Percentiles rank a stretch among this genome's conserved stretches.
These are phyloP conservation scores for Hyaloperonospora arabidopsidis DNA, from an alignment of 352 stramenopile genomes.

Conservation along the genomic window DNA sequence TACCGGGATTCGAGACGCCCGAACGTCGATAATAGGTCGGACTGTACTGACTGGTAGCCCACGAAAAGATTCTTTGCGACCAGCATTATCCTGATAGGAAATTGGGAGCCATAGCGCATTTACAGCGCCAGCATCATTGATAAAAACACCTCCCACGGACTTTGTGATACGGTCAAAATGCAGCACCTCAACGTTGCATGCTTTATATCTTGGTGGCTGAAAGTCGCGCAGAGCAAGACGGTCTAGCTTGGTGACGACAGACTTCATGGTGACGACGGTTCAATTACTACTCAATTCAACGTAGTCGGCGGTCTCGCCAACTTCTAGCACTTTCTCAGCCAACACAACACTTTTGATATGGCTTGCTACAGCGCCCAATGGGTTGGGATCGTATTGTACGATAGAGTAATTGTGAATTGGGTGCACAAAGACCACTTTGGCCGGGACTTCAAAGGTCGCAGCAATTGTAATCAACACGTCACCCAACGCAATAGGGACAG, in stretches of 20 bases:
- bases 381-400: constrained; percentile 81
- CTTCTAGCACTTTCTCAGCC: constrained; percentile 54
- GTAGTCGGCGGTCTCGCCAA: constrained; percentile 73
- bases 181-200: constrained; percentile 76
- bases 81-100: constrained; percentile 72
- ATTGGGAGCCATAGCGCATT: constrained; percentile 83
- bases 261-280: constrained; percentile 83
- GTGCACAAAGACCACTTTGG: constrained; percentile 86
- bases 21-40: constrained; percentile 54
- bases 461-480: constrained; percentile 86
- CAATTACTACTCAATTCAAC: constrained; percentile 82
- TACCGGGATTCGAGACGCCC: constrained; percentile 31
- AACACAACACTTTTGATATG: constrained; percentile 55
- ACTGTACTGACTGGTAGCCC: constrained; percentile 64
- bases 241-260: constrained; percentile 78
- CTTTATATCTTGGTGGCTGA: constrained; percentile 79
- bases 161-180: constrained; percentile 87
- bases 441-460: constrained; percentile 80
- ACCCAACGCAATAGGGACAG: constrained; percentile 79
- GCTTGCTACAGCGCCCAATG: constrained; percentile 51
- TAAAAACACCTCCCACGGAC: constrained; percentile 79
- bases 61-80: constrained; percentile 80
- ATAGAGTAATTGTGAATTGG: constrained; percentile 90
- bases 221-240: constrained; percentile 77
- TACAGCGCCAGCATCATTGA: constrained; percentile 59